Conservation (phyloP, 83 land plant species). For the Diphasiastrum complanatum region DNA sequence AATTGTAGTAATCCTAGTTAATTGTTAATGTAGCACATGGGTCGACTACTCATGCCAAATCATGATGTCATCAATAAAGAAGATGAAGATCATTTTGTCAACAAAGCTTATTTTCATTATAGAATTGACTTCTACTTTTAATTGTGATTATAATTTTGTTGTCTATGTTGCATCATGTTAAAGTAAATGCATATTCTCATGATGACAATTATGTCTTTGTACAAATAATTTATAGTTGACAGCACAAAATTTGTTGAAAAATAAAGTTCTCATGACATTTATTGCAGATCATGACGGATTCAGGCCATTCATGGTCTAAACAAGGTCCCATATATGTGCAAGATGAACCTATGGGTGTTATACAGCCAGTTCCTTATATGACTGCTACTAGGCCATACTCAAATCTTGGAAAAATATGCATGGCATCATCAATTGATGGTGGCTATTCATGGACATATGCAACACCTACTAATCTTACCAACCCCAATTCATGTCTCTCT, state of each 20-base stretch:
- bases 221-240: neutral
- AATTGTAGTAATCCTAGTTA: no score
- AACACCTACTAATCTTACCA: conserved; percentile 59
- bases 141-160: no score
- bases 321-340: conserved; percentile 73
- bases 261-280: neutral
- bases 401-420: conserved; percentile 62
- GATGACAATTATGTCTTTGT: no score
- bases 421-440: conserved; percentile 76
- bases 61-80: no score
- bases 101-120: no score
- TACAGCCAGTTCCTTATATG: conserved; percentile 84
- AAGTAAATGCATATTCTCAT: no score
- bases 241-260: neutral
- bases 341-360: conserved; percentile 59
- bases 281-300: conserved; percentile 61
- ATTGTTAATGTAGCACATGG: no score
- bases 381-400: conserved; percentile 53
- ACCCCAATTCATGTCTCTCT: conserved; percentile 96
- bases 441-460: conserved; percentile 73
- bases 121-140: no score
- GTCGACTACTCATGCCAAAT: no score
- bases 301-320: conserved; percentile 71
- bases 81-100: no score
- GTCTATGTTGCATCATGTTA: no score